Base-by-base conservation (phyloP, 257 asterid genomes). In the Nicotiana otophora region DNA sequence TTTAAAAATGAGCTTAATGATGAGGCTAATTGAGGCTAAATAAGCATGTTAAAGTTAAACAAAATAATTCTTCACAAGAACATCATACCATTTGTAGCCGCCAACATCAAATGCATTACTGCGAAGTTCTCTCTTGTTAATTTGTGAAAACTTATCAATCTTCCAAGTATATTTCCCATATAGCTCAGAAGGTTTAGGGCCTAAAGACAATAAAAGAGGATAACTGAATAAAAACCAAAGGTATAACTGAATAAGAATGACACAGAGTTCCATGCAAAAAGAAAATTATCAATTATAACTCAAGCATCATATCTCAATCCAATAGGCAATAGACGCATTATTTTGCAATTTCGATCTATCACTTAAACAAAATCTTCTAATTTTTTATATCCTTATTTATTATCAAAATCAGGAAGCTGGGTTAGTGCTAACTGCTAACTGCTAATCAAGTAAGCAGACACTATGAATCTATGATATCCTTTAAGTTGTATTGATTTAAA, bases 71-170 rank as follows among this genome's bases (percentile, higher is more conserved):
- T 76, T 74, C 62, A 81, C 76, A 42, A 30, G 15, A 46, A 68
- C 16, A 54, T 51, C 86, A 19, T 89, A 89, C 92, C 92, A 89
- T 85, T 87, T 87, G 83, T 89, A 89, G 87, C 89, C 85, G 19
- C 92, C 92, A 77, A 87, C 90, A 80, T 87, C 90, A 84, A 89
- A 89, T 10, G 87, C 87, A 70, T 84, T 87, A 83, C 92, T 89
- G 48, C 89, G 87, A 60, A 89, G 90, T 81, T 89, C 92, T 84
- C 90, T 87, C 89, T 89, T 87, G 88, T 87, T 87, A 54, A 84
- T 89, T 82, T 89, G 92, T 36, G 92, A 89, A 58, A 89, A 89
- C 77, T 87, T 84, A 76, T 89, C 90, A 83, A 89, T 89, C 90
- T 85, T 89, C 92, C 92, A 89, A 4, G 92, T 89, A 81, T 89